Conservation (phyloP, 805 yeast genomes). For the Priceomyces melissophilus region DNA sequence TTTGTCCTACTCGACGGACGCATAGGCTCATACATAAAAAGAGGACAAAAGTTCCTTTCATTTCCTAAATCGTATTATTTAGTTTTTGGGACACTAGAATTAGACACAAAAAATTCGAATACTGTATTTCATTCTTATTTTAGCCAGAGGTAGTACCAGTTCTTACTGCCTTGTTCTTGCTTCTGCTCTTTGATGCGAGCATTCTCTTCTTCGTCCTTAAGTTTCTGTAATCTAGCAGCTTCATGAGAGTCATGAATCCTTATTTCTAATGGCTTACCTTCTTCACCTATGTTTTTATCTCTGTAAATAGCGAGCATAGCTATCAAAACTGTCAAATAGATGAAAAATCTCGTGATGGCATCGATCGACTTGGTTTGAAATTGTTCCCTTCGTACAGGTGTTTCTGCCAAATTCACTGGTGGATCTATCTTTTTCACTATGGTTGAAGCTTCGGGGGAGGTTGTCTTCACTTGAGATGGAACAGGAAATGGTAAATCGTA, state of each 20-base stretch:
- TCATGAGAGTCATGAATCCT: slow-evolving; percentile 37
- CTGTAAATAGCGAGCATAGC: slow-evolving; percentile 51
- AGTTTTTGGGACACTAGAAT: too few relatives aligned
- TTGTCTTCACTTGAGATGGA: slow-evolving; percentile 31
- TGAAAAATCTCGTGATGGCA: slow-evolving; percentile 51
- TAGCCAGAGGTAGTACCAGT: slow-evolving; percentile 55
- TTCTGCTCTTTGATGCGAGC: slow-evolving; percentile 9
- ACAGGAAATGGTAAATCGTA: slow-evolving; percentile 57
- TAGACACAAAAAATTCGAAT: neutral
- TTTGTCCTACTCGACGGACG: neutral
- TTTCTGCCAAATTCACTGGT: slow-evolving; percentile 41
- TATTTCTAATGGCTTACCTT: slow-evolving; percentile 37
- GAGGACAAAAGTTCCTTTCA: too few relatives aligned
- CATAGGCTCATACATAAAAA: neutral
- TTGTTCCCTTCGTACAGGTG: slow-evolving; percentile 42
- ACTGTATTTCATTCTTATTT: slow-evolving; percentile 13
- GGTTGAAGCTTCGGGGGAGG: slow-evolving; percentile 21
- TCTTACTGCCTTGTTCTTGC: slow-evolving; percentile 13
- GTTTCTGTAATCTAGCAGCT: slow-evolving; percentile 22
- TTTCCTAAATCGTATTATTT: too few relatives aligned
- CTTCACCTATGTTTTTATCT: slow-evolving; percentile 51
- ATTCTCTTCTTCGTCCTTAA: slow-evolving; percentile 13
- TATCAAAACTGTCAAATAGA: slow-evolving; percentile 47
- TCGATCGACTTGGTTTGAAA: slow-evolving; percentile 52
- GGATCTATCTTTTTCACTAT: slow-evolving; percentile 32